Evolutionary conservation across 805 yeast species (phyloP), one percentile per base, ranked within the genome.

Genomic region (Candida nitratophila): DNA sequence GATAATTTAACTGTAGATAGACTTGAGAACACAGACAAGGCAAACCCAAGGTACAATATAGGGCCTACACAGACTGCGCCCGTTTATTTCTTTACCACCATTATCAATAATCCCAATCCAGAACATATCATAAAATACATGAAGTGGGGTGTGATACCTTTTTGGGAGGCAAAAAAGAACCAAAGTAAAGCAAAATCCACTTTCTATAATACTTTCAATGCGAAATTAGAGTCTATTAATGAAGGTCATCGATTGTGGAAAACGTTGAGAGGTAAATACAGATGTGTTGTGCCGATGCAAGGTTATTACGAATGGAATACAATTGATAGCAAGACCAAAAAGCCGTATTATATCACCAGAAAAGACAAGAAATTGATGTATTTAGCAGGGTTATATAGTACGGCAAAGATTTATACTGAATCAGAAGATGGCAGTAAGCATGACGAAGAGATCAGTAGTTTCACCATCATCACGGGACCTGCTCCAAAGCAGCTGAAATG

Each of bases 271-370:
- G 63, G 70, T 21, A 62, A 63, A 9, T 65, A 67, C 5, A 66
- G 96, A 33, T 89, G 96, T 58, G 80, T 83, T 1, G 77, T 88
- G 0, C 91, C 95, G 0, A 73, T 86, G 34, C 74, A 77, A 53
- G 96, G 96, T 0, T 90, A 90, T 60, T 90, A 77, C 56, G 97
- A 90, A 61, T 90, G 97, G 96, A 51, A 53, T 21, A 32, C 41
- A 11, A 50, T 54, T 16, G 48, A 56, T 2, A 62, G 57, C 24
- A 48, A 53, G 27, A 65, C 60, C 37, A 83, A 79, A 55, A 59
- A 60, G 0, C 96, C 96, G 0, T 77, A 82, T 57, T 90, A 67
- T 54, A 70, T 89, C 16, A 74, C 70, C 30, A 69, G 83, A 29
- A 71, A 69, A 36, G 77, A 74, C 44, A 61, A 64, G 0, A 65